phyloP scores from a whole-genome alignment of 176 grass and related monocot species.

The Triticum turgidum region DNA sequence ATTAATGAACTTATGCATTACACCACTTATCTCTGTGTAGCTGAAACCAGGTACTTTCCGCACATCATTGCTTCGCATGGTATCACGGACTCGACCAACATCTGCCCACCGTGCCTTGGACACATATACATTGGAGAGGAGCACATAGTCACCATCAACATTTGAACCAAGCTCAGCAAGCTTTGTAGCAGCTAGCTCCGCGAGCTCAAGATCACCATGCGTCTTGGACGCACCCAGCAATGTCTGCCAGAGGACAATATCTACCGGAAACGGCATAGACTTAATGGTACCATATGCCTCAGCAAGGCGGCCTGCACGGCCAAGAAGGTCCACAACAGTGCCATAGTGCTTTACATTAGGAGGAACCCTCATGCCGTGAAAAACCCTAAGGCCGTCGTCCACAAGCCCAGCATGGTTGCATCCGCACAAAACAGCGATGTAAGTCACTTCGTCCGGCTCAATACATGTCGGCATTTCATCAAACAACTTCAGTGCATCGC shows the following conservation, averaged over 20 bases:
- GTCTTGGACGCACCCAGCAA: constrained; percentile 64
- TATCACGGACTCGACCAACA: constrained; percentile 65
- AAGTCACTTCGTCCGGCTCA: constrained; percentile 62
- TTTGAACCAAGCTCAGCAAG: constrained; percentile 73
- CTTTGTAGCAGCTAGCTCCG: constrained; percentile 58
- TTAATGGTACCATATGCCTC: constrained; percentile 64
- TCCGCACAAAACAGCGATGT: constrained; percentile 65
- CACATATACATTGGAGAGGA: constrained; percentile 82
- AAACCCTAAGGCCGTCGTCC: constrained; percentile 66
- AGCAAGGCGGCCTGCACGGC: constrained; percentile 55
- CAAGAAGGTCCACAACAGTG: constrained; percentile 76
- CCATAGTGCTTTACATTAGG: constrained; percentile 84
- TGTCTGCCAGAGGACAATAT: constrained; percentile 85
- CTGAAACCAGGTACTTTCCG: constrained; percentile 79
- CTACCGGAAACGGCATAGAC: constrained; percentile 67
- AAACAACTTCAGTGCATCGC: constrained; percentile 59
- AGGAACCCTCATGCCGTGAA: constrained; percentile 57
- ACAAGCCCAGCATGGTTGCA: constrained; percentile 88
- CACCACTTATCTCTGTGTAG: constrained; percentile 69
- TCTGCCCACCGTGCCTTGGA: constrained; percentile 67
- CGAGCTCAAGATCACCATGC: constrained; percentile 66
- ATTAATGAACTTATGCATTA: constrained; percentile 76
- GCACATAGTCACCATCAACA: constrained; percentile 81
- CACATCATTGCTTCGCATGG: constrained; percentile 73
- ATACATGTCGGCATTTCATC: constrained; percentile 67